phyloP scores from a whole-genome alignment of 164 flowering plant genomes.

The Berberis vulgaris region DNA sequence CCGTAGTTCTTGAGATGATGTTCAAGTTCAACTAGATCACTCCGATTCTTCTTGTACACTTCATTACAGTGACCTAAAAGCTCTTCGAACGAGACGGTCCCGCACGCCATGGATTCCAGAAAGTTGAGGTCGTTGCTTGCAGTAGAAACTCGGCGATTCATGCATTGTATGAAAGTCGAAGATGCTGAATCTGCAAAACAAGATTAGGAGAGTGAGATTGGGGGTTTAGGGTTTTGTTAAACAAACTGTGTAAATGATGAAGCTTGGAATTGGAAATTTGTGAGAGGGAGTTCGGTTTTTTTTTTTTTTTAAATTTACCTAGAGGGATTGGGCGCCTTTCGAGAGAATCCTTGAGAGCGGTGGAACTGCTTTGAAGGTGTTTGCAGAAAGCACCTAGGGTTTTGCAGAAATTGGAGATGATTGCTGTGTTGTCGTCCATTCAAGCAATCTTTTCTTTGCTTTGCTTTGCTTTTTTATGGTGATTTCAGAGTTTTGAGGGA shows the following conservation, averaged over 20 bases:
- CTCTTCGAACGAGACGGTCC: conserved; percentile 84
- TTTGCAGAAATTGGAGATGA: conserved; percentile 37
- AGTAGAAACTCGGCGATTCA: conserved; percentile 47
- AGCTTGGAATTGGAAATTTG: not conserved
- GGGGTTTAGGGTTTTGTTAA: not conserved
- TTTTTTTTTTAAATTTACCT: conserved; percentile 23
- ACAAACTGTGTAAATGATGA: not conserved
- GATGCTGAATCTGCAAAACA: conserved; percentile 59
- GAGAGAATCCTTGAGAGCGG: conserved; percentile 58
- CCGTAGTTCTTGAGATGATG: conserved; percentile 40
- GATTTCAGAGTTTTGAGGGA: no score
- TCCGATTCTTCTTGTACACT: conserved; percentile 54
- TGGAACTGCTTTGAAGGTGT: conserved; percentile 44
- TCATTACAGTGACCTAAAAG: conserved; percentile 76
- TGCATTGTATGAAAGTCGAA: conserved; percentile 54
- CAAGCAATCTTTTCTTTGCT: no score
- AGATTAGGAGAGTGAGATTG: not conserved
- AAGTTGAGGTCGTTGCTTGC: conserved; percentile 49
- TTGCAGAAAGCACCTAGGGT: conserved; percentile 59
- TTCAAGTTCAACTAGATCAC: conserved; percentile 33
- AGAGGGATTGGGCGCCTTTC: conserved; percentile 80
- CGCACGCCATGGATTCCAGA: conserved; percentile 76
- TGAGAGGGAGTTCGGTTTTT: no score
- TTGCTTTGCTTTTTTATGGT: no score
- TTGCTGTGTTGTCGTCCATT: conserved; percentile 38